These are phyloP conservation scores for Coccinonectria pachysandricola DNA, from an alignment of 2,329 filamentous ascomycete genomes.

Conservation along the genomic window DNA sequence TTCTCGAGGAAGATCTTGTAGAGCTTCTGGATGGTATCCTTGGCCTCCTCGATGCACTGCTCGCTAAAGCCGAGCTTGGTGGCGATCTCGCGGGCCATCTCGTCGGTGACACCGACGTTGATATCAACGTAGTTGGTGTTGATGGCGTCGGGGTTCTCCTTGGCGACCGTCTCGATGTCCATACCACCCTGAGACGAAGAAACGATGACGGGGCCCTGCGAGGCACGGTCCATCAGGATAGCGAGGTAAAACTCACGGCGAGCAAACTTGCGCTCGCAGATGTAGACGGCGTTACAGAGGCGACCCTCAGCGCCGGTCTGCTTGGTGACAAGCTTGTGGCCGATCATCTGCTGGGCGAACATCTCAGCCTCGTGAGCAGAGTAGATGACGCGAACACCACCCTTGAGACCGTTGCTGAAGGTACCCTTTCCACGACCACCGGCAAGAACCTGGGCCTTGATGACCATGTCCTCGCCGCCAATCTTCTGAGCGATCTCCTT, in stretches of 20 bases:
- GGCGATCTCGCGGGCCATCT: constrained; percentile 83
- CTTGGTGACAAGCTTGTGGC: constrained; percentile 99
- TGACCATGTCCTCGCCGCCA: constrained; percentile 93
- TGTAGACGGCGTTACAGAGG: constrained; percentile 95
- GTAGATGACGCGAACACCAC: constrained; percentile 97
- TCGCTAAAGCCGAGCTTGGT: constrained; percentile 93
- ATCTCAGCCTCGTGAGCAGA: constrained; percentile 93
- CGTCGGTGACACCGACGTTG: constrained; percentile 88
- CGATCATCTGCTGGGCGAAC: constrained; percentile 99
- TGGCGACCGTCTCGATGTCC: constrained; percentile 97
- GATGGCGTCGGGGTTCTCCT: constrained; percentile 95
- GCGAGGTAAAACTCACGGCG: constrained; percentile 98
- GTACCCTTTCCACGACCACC: constrained; percentile 95
- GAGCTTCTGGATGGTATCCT: constrained; percentile 94
- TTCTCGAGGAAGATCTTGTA: constrained; percentile 99
- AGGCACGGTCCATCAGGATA: constrained; percentile 91
- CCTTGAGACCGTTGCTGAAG: constrained; percentile 98
- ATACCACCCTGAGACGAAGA: constrained; percentile 97
- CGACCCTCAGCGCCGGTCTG: constrained; percentile 91
- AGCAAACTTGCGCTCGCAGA: constrained; percentile 99
- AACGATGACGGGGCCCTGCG: constrained; percentile 88
- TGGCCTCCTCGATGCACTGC: constrained; percentile 92
- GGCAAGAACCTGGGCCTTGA: constrained; percentile 98
- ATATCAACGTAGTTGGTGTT: constrained; percentile 90
- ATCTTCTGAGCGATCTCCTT: constrained; percentile 86